Conservation (phyloP, 495 filamentous ascomycete species). For the Xylaria scruposa region DNA sequence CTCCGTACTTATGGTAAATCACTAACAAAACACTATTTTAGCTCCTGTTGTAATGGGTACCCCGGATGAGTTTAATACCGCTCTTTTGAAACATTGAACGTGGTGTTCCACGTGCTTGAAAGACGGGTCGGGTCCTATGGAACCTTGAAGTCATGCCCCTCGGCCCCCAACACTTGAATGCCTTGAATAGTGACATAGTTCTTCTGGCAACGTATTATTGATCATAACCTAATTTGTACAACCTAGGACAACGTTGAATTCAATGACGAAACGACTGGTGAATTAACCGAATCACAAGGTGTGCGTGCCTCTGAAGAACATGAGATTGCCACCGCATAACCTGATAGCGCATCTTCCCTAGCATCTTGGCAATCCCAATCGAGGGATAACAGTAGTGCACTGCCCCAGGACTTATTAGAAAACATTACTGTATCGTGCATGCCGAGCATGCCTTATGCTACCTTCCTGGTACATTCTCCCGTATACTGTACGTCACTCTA, state of each 20-base stretch:
- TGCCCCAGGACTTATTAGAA: too few relatives aligned
- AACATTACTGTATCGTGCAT: conserved; percentile 23
- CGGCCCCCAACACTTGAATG: neutral
- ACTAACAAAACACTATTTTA: neutral
- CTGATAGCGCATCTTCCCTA: neutral
- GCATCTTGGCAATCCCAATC: conserved; percentile 17
- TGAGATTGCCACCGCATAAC: conserved; percentile 9
- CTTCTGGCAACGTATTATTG: neutral
- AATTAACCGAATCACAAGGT: neutral
- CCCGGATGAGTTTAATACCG: neutral
- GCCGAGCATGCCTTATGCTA: neutral
- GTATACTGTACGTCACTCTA: neutral
- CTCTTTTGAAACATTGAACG: neutral
- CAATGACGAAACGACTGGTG: conserved; percentile 4
- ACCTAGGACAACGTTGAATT: neutral
- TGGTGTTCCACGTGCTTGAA: neutral
- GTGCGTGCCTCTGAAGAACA: neutral
- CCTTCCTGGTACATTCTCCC: conserved; percentile 2
- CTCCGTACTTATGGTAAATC: neutral
- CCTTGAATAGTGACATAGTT: neutral
- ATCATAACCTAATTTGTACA: neutral
- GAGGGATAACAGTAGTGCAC: too few relatives aligned
- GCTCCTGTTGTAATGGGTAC: neutral
- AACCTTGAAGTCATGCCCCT: neutral
- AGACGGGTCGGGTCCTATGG: neutral